Conservation (phyloP, 306 rosid genomes). For the Dicorynia guianensis region DNA sequence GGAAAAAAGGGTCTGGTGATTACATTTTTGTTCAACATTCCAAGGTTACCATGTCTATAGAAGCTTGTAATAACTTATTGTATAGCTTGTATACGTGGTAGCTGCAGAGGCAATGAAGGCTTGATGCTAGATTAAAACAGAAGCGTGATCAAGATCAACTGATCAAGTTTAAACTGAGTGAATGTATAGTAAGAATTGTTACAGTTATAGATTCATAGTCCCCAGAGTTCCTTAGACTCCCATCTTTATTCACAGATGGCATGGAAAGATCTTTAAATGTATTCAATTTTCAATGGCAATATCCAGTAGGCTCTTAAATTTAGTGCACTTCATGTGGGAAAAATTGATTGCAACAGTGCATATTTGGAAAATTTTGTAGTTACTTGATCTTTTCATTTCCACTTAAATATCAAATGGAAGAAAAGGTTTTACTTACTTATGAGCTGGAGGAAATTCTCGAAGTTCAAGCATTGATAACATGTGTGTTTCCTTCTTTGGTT, state of each 20-base stretch:
- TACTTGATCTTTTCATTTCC: background rate
- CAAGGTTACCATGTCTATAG: background rate
- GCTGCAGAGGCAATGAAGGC: conserved; percentile 13
- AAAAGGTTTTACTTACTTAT: background rate
- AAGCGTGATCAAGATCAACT: background rate
- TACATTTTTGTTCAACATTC: background rate
- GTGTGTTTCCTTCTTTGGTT: background rate
- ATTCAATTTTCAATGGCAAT: background rate
- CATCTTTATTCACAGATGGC: conserved; percentile 1
- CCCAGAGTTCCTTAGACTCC: background rate
- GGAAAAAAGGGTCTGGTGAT: background rate
- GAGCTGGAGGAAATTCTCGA: background rate
- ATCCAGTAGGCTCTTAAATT: background rate
- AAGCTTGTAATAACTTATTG: background rate
- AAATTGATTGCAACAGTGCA: background rate
- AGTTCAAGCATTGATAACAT: background rate
- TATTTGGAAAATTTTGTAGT: background rate
- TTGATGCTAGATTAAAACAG: background rate
- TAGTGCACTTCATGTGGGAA: background rate
- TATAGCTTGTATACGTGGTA: background rate
- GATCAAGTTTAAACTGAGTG: background rate
- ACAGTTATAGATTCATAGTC: background rate
- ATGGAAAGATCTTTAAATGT: background rate
- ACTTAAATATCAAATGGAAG: background rate
- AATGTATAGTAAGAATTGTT: background rate